Evolutionary conservation across 2,329 filamentous ascomycete genomes (phyloP), one percentile per base, ranked within the genome.

Genomic region (Rutstroemia sp.): DNA sequence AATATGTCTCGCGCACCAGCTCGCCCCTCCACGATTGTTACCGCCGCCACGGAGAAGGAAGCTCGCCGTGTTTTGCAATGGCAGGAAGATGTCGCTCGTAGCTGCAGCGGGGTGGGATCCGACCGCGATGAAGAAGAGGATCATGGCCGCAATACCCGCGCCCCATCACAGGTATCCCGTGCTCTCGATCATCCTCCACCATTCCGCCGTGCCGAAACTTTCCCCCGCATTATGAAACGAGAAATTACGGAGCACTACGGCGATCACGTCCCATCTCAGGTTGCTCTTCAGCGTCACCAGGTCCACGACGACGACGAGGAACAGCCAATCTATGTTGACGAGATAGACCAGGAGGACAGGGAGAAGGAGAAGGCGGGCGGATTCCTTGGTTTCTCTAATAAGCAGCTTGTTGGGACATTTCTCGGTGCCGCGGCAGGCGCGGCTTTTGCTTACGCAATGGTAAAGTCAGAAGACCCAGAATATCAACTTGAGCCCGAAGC

Each of bases 361-460:
- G 25, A 49, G 46, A 52, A 51, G 12, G 47, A 38, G 5, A 40
- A 50, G 27, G 27, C 40, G 19, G 51, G 42, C 49, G 51, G 56
- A 1, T 23, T 46, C 9, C 48, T 53, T n/a, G 63, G 80, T 4
- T 72, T 81, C 40, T 78, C 76, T 50, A 77, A 82, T 42, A 84
- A 84, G 62, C 81, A 82, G 19, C 77, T 92, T 44, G 78, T 94
- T 47, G 88, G 89, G 7, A 87, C 88, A 7, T 75, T 95, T 10
- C 77, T 95, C 49, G 89, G 89, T 45, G 88, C 87, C 34, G 89
- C 88, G 16, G 88, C 88, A 17, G 88, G 87, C 40, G 88, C 86
- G 38, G 87, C 86, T 9, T 75, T 88, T 42, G 86, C 88, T 9
- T 95, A 94, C 71, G 84, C 83, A 21, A 84, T 90, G 74, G 78